A percentile compares a stretch with the other conserved stretches of the same genome.
Evolutionary conservation across 371 early-diverging fungal genomes (phyloP).

Genomic region (Apophysomyces elegans): DNA sequence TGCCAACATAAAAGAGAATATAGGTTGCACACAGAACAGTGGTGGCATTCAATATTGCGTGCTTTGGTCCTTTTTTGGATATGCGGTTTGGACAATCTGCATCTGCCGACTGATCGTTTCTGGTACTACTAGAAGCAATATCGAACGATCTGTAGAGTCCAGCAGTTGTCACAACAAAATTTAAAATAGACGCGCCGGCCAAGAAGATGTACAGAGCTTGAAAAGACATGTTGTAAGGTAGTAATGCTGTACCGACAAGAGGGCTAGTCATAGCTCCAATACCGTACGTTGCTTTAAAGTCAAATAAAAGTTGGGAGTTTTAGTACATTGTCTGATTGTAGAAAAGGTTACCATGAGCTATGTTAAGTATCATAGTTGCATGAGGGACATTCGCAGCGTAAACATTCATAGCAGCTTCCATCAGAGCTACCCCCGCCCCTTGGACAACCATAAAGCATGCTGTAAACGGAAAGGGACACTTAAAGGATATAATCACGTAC

Average conservation of each 20-base stretch:
- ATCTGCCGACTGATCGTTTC: constrained; percentile 6
- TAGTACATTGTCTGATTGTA: background rate
- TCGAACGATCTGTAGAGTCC: constrained; percentile 21
- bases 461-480: background rate
- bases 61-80: constrained; percentile 19
- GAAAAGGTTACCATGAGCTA: constrained; percentile 37
- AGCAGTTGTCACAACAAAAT: constrained; percentile 23
- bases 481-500: constrained; percentile 20
- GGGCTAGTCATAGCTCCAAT: constrained; percentile 41
- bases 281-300: constrained; percentile 35
- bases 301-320: background rate
- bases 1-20: constrained; percentile 41
- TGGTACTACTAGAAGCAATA: constrained; percentile 18
- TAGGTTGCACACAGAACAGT: constrained; percentile 34
- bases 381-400: constrained; percentile 34
- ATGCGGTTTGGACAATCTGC: background rate
- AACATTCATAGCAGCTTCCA: constrained; percentile 41
- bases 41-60: constrained; percentile 28
- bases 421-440: background rate
- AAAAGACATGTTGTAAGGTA: constrained; percentile 29
- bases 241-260: constrained; percentile 27
- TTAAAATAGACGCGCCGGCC: constrained; percentile 16
- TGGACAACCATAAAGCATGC: constrained; percentile 1
- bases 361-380: constrained; percentile 35
- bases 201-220: constrained; percentile 35